Evolutionary conservation across 2,329 filamentous ascomycete species (phyloP).

Genomic region (Apiospora koreana): DNA sequence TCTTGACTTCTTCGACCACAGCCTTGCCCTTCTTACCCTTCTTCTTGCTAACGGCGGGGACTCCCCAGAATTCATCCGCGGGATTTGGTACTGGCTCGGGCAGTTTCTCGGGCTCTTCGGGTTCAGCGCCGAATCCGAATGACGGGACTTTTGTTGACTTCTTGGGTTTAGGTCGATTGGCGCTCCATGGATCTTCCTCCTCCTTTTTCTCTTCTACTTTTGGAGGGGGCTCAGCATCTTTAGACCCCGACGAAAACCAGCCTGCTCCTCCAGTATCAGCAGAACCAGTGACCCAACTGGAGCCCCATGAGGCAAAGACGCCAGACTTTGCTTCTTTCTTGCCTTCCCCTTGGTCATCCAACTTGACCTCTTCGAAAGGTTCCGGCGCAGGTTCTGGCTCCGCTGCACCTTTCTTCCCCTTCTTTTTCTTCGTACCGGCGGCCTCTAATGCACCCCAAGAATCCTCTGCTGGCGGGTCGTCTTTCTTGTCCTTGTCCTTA

Average conservation of each 20-base stretch:
- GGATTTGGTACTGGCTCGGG: slow-evolving; percentile 17
- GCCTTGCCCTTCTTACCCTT: slow-evolving; percentile 26
- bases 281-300: slow-evolving; percentile 56
- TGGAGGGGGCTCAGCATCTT: slow-evolving; percentile 28
- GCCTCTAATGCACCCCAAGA: slow-evolving; percentile 51
- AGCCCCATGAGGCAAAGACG: slow-evolving; percentile 60
- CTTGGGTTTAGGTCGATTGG: slow-evolving; percentile 50
- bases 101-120: slow-evolving; percentile 26
- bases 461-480: slow-evolving; percentile 43
- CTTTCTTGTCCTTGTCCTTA: slow-evolving; percentile 27
- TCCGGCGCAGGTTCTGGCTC: slow-evolving; percentile 28
- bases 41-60: slow-evolving; percentile 17
- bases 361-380: slow-evolving; percentile 66
- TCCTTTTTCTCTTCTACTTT: slow-evolving; percentile 44
- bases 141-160: slow-evolving; percentile 46
- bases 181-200: slow-evolving; percentile 50
- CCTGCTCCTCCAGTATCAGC: slow-evolving; percentile 19
- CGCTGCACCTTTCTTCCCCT: slow-evolving; percentile 47
- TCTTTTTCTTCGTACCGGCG: slow-evolving; percentile 56
- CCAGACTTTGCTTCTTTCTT: slow-evolving; percentile 40
- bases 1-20: slow-evolving; percentile 23
- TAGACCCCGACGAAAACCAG: slow-evolving; percentile 44
- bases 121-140: slow-evolving; percentile 48
- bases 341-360: slow-evolving; percentile 59
- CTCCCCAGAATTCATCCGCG: slow-evolving; percentile 16